Percentiles rank a stretch among this genome's conserved stretches.
Evolutionary conservation across 345 rosid species (phyloP).

Genomic region (Moricandia arvensis): DNA sequence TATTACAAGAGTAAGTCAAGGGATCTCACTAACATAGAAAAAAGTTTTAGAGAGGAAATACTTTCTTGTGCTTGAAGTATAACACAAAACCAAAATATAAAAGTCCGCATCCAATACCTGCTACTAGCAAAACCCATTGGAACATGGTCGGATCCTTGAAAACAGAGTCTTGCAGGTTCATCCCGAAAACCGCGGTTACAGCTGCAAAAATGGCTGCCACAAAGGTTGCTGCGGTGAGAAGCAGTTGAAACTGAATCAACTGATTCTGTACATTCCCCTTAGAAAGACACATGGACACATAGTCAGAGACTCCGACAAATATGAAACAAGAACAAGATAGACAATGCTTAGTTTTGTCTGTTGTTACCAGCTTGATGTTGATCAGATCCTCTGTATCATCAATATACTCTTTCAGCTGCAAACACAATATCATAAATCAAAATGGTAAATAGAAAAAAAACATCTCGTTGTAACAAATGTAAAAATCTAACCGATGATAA

Average conservation of each 20-base stretch:
- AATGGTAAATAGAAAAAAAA: not conserved
- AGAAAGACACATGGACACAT: conserved; percentile 5
- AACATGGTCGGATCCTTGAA: conserved; percentile 65
- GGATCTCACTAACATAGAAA: not conserved
- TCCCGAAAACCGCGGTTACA: conserved; percentile 84
- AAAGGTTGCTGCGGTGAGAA: conserved; percentile 91
- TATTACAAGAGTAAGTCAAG: not conserved
- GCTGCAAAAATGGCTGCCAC: conserved; percentile 81
- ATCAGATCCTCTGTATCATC: conserved; percentile 97
- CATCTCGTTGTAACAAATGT: not conserved
- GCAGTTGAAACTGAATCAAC: conserved; percentile 88
- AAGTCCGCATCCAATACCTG: conserved; percentile 55
- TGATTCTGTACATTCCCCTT: conserved; percentile 97
- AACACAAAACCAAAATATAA: conserved; percentile 61
- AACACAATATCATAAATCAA: conserved; percentile 15
- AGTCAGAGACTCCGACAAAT: not conserved
- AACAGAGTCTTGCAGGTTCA: conserved; percentile 71
- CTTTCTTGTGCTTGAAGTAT: conserved; percentile 80
- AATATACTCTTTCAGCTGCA: conserved; percentile 92
- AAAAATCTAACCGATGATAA: conserved; percentile 62
- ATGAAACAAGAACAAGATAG: not conserved
- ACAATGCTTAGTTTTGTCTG: not conserved
- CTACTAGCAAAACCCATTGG: conserved; percentile 67
- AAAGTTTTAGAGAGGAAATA: conserved; percentile 60
- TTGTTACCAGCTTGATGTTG: conserved; percentile 83